These are phyloP conservation scores for Xylona heveae DNA, from an alignment of 495 filamentous ascomycete species.

Conservation along the genomic window DNA sequence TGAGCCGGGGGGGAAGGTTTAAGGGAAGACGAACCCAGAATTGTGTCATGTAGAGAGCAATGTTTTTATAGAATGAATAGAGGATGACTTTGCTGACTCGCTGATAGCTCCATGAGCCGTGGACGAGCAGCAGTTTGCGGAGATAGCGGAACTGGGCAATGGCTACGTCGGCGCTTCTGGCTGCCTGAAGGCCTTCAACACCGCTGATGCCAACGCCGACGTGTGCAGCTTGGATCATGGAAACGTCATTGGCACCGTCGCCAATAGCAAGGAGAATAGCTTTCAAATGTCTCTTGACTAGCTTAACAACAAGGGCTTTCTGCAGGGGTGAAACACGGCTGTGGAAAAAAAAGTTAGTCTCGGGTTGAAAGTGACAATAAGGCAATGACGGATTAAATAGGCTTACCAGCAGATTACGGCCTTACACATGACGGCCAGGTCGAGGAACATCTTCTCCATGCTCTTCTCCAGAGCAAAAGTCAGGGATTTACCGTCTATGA, in stretches of 20 bases:
- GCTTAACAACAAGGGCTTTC: slow-evolving; percentile 94
- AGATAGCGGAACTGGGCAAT: slow-evolving; percentile 96
- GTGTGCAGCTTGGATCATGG: slow-evolving; percentile 98
- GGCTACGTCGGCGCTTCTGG: slow-evolving; percentile 83
- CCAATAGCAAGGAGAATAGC: slow-evolving; percentile 88
- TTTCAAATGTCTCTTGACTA: slow-evolving; percentile 90
- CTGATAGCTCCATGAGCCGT: slow-evolving; percentile 95
- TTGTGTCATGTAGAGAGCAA: slow-evolving; percentile 94
- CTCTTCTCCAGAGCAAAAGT: slow-evolving; percentile 89
- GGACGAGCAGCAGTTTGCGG: slow-evolving; percentile 84
- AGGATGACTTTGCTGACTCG: slow-evolving; percentile 90
- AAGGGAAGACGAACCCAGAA: slow-evolving; percentile 55
- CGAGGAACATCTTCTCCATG: slow-evolving; percentile 81
- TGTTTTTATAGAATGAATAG: slow-evolving; percentile 99
- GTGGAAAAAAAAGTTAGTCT: background rate
- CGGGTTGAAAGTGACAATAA: background rate
- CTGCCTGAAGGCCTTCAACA: slow-evolving; percentile 95
- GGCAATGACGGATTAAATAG: background rate
- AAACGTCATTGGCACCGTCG: slow-evolving; percentile 96
- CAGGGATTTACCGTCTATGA: slow-evolving; percentile 91
- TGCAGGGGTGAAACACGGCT: slow-evolving; percentile 95
- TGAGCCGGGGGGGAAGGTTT: background rate
- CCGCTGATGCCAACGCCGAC: slow-evolving; percentile 97
- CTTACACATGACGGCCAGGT: slow-evolving; percentile 89
- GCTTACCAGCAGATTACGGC: slow-evolving; percentile 86